Evolutionary conservation across 352 stramenopile species (phyloP), one percentile per base, ranked within the genome.

Genomic region (Pythium dissotocum): DNA sequence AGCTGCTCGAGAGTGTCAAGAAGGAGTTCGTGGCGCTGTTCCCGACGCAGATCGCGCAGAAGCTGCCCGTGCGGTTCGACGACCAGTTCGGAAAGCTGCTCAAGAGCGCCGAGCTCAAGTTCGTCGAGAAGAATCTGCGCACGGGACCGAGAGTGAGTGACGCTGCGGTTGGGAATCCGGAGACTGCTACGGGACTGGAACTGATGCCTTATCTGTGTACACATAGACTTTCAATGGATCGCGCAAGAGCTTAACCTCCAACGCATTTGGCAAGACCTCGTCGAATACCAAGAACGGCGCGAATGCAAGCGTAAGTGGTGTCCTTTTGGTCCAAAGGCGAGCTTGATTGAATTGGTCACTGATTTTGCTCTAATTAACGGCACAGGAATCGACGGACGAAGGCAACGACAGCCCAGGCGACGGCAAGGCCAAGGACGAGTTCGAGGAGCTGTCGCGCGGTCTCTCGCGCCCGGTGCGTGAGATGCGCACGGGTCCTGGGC

Each of bases 1-100:
- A 98, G 63, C 77, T 98, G 52, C 85, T 97, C 26, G 88, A 97
- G 59, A 82, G 81, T 36, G 90, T 98, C 46, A 93, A 93, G 67
- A 88, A 85, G 72, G 88, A 94, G 53, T 93, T 95, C 65, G 77
- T 93, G 28, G 69, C 74, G 33, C 67, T 79, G 32, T 96, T 95
- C 70, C 84, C 80, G 10, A 78, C 88, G 35, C 80, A 92, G 76
- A 94, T 96, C 59, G 74, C 76, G 35, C 74, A 73, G 44, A 89
- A 94, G 67, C 74, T 78, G 36, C 79, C 82, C n/a, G 87, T 97
- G 54, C 62, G 70, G 61, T 97, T 89, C 73, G 87, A 95, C 62
- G 76, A 82, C 48, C 83, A 88, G 67, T 97, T 97, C 59, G 72
- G 71, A 54, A 92, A 89, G 69, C 79, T 96, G 60, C 80, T 96